Evolutionary conservation across 2,329 filamentous ascomycete species (phyloP), one percentile per base, ranked within the genome.

Genomic region (Fusarium sororula): DNA sequence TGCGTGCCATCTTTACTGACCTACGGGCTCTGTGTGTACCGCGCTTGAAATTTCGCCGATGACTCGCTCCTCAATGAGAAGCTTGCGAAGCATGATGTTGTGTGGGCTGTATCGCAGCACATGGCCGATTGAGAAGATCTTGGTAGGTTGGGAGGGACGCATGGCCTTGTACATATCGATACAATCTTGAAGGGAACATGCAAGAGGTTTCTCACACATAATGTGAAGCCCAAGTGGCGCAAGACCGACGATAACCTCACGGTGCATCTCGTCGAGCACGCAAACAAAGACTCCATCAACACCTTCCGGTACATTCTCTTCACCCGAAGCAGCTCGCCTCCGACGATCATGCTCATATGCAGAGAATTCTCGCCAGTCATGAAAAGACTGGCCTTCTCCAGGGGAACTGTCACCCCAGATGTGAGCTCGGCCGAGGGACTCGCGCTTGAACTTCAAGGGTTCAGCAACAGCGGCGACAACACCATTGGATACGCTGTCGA

Each of bases 201-300:
- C 94, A 61, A 99, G 84, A 6, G 96, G 96, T 84, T 99, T 99
- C 86, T 99, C 96, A 81, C 95, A 97, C 87, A 98, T 93, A 73
- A 98, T 90, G 81, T 98, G 95, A 54, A 98, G 84, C 6, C 89
- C 80, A 85, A 91, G 83, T 18, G 89, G 89, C 3, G 93, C 92
- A 59, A 98, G 87, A 3, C 90, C 93, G 48, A 92, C 87, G 28
- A 98, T 89, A 54, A 96, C 94, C 63, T 95, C 92, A 56, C 91
- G 91, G 82, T 99, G 96, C 84, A 94, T 92, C 82, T 97, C 93
- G 81, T 99, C 96, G 15, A 96, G 87, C 5, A 97, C 94, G 81
- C 88, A 90, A 24, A 90, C 85, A 73, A 90, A 90, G 38, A 83
- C 88, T 12, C 87, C 92, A 69, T 93, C 91, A 6, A 93, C 86